These are phyloP conservation scores for Clathrospora elynae DNA, from an alignment of 2,329 filamentous ascomycete species.

Conservation along the genomic window DNA sequence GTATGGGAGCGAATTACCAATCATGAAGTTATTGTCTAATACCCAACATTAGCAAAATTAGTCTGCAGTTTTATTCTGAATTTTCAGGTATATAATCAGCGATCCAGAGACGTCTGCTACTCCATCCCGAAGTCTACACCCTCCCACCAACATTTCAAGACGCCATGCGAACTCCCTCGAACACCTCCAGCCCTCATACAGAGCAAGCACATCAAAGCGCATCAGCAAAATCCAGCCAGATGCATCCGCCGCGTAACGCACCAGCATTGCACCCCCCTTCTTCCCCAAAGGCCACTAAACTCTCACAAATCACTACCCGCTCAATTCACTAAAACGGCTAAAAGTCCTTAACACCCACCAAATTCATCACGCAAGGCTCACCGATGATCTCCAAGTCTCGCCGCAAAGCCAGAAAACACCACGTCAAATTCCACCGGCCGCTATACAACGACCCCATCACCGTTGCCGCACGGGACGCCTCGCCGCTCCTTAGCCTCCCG, in stretches of 20 bases:
- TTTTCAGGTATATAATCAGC: not conserved
- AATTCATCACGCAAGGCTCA: not conserved
- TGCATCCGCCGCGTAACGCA: not conserved
- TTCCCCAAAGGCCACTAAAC: too few relatives aligned
- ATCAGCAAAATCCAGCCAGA: not conserved
- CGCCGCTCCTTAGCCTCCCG: slow-evolving; percentile 17
- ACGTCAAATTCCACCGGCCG: slow-evolving; percentile 3
- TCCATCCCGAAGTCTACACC: not conserved
- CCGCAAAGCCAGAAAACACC: slow-evolving; percentile 5
- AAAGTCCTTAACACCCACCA: too few relatives aligned
- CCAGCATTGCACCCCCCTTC: too few relatives aligned
- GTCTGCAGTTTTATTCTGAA: not conserved
- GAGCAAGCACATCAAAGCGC: not conserved
- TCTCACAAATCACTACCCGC: not conserved
- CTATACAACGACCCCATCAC: not conserved
- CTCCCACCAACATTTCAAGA: not conserved
- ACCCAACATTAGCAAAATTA: not conserved
- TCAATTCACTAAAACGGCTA: not conserved
- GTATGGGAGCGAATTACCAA: slow-evolving; percentile 3
- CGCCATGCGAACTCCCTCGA: not conserved
- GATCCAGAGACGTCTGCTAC: not conserved
- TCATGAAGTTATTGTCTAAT: slow-evolving; percentile 1
- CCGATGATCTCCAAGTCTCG: slow-evolving; percentile 1
- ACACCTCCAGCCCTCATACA: not conserved
- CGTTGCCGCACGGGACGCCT: not conserved